Evolutionary conservation across 805 yeast species (phyloP), one percentile per base, ranked within the genome.

Genomic region (Ogataea nonfermentans): DNA sequence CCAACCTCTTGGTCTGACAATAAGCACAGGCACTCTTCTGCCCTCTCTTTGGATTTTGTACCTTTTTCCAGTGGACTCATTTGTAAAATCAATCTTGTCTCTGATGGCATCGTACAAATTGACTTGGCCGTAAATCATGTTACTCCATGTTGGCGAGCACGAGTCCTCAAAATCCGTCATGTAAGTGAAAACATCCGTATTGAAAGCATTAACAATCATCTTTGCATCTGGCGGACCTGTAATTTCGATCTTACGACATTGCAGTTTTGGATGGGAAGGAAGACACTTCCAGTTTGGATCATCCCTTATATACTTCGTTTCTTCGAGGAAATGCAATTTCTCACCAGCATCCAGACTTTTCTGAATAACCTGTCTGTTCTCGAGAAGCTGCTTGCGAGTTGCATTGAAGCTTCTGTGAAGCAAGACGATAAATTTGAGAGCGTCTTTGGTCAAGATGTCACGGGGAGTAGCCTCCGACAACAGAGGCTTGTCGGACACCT

Each of bases 1-100:
- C 90, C 91, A 84, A 35, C 95, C 93, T 69, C 95, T 76, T 57
- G 95, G 95, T 69, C 95, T 77, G 41, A 84, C 89, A 60, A 84
- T 81, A 60, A 84, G 66, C 30, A 89, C 84, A 46, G 91, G 91
- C 37, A 81, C 70, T 56, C 80, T 80, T 59, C 73, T 71, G 40
- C 71, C 74, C 41, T 69, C 69, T 44, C 67, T 68, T 34, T 65
- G 56, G 36, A 68, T 64, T 47, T 59, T 59, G 50, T 68, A 68
- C 24, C 57, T 40, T 49, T 69, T 69, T 19, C 71, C 72, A 12
- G 62, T 65, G 23, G 44, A 15, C 37, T 52, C 55, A 33, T 59
- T 55, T 20, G 67, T 68, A 52, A 73, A 75, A 51, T 74, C 73
- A 55, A 84, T 73, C 56, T 80, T 75, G 57, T 79, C 74, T 64